Evolutionary conservation across 2,329 filamentous ascomycete genomes (phyloP).

Genomic region (Colletotrichum plurivorum): DNA sequence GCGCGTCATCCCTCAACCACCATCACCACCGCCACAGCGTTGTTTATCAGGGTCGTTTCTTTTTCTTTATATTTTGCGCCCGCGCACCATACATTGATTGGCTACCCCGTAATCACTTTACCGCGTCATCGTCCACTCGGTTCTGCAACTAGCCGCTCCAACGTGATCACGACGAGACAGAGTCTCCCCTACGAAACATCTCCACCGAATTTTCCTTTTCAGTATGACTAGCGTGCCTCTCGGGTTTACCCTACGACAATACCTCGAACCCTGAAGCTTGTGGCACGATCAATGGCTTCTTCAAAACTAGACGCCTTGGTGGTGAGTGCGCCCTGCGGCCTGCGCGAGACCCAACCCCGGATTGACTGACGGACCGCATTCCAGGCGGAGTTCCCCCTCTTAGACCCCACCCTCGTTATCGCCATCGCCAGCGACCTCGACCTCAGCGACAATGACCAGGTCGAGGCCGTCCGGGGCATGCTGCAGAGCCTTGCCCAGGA

Average conservation of each 20-base stretch:
- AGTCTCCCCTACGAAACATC: background rate
- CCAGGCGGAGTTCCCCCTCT: constrained; percentile 59
- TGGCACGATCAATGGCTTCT: constrained; percentile 19
- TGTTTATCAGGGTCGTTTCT: background rate
- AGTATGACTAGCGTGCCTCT: constrained; percentile 31
- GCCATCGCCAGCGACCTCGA: constrained; percentile 84
- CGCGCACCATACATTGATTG: no score
- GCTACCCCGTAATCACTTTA: no score
- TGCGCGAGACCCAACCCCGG: background rate
- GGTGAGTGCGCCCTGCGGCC: constrained; percentile 21
- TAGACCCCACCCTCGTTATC: constrained; percentile 84
- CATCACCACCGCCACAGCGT: background rate
- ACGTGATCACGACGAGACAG: background rate
- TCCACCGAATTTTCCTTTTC: constrained; percentile 5
- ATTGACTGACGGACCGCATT: background rate
- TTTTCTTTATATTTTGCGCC: background rate
- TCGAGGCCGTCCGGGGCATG: constrained; percentile 68
- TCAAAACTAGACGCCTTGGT: constrained; percentile 35
- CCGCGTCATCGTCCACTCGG: no score
- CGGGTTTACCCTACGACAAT: constrained; percentile 31
- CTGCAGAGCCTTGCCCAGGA: constrained; percentile 76
- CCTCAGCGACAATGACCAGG: constrained; percentile 65
- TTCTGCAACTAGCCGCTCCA: no score
- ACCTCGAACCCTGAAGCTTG: constrained; percentile 32
- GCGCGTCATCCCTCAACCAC: constrained; percentile 14